Base-by-base conservation (phyloP, 1,284 basidiomycete species). In the Rhizopogon parksii region DNA sequence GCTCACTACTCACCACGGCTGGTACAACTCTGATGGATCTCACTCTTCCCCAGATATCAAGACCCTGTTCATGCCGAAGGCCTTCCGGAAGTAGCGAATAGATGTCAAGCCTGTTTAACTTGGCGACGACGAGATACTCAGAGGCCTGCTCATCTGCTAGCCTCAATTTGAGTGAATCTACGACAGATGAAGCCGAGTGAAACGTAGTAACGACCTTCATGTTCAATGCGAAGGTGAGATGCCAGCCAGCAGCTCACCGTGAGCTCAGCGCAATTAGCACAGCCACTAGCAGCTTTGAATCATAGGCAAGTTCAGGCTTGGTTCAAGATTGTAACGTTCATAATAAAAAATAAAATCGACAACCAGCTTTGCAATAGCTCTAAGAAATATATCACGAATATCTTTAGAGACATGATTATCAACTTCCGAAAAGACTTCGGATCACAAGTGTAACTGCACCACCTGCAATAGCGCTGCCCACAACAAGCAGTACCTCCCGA, bases 151-250 rank as follows among this genome's bases (percentile, higher is more conserved):
- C 68, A 7, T 78, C 69, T 14, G 69, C 66, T 9, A 87, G 70
- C 2, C 67, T 68, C 60, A 81, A 86, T 72, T 80, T 85, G 12
- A 81, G 58, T 34, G 85, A 86, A 51, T 70, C 71, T 9, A 80
- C 57, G 36, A 85, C 79, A 0, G 85, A 83, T 0, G 85, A 83
- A 1, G 83, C 74, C 0, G 72, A 72, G 60, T 84, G 80, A 60
- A 86, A 85, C 7, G 85, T 87, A 12, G 80, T 75, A 30, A 86
- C 74, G 53, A 86, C 69, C 66, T 82, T 85, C 85, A 88, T 87
- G 30, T 32, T 32, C 21, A 24, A 24, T 9, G 12, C 30, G 30
- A 32, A 32, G 47, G 37, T 30, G 36, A 46, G 27, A 14, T 52
- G 51, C 35, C 25, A 24, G 51, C 35, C 25, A 24, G 14, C 7